Base-by-base conservation (phyloP, 2,329 filamentous ascomycete species). In the Penicillium sp. region DNA sequence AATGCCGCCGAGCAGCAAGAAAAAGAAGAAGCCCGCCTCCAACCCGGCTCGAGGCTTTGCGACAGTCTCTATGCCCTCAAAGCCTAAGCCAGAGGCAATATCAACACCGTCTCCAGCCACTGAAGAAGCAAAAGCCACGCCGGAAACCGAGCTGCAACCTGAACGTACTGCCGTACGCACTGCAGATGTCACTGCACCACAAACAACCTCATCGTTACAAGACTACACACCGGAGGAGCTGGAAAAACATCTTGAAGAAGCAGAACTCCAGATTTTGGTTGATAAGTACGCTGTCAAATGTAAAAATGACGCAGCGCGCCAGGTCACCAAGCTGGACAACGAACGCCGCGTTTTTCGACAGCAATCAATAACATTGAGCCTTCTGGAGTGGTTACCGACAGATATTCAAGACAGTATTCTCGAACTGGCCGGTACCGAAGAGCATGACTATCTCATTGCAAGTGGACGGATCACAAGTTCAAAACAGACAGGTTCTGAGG, bases 1-100 rank as follows among this genome's bases (percentile, higher is more conserved):
- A 48, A 93, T 93, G 90, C 88, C 89, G 39, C 71, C 77, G 15
- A 79, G 80, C 60, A 89, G 90, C 60, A 89, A 91, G 76, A 96
- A 96, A 79, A 96, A 97, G 79, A 95, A 91, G 81, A 97, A 97
- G 83, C 83, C 89, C 54, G 84, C 85, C 27, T 85, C 88, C 33
- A 97, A 97, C 75, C 91, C 92, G 58, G 91, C 92, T 39, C 84
- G 94, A 74, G 94, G 92, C 19, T 96, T 97, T 77, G 91, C 93
- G 63, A 99, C 94, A 5, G 95, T 91, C 13, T 97, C 93, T 1
- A 84, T 96, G 58, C 91, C 92, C 43, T 95, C 91, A 25, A 96
- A 92, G 71, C 80, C 84, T 45, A 91, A 93, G 69, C 61, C 74
- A 31, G 65, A 67, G 44, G 48, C 23, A 57, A 70, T 76, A 38